A percentile compares a stretch with the other conserved stretches of the same genome.
Conservation (phyloP, 768 basidiomycete species). For the Roridomyces roridus region DNA sequence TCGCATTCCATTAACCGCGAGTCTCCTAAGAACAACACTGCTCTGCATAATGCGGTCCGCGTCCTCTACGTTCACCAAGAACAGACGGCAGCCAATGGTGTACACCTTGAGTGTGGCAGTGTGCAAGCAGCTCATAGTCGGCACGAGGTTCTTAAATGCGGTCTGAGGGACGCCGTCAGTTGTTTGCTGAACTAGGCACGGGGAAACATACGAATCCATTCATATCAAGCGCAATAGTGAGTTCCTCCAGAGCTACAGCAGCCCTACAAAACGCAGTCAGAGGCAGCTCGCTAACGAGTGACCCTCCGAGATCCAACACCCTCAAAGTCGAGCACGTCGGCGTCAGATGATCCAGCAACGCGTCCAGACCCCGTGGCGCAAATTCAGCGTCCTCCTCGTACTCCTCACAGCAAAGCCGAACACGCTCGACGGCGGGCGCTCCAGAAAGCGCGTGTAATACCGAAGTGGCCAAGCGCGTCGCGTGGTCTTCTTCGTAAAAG, state of each 20-base stretch:
- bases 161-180: conserved; percentile 21
- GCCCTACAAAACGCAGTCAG: conserved; percentile 34
- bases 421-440: conserved; percentile 38
- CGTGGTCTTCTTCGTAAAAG: conserved; percentile 25
- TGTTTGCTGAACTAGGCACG: too few relatives aligned
- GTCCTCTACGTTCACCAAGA: conserved; percentile 27
- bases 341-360: conserved; percentile 46
- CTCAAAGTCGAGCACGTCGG: conserved; percentile 39
- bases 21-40: conserved; percentile 34
- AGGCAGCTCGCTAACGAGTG: conserved; percentile 36
- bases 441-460: conserved; percentile 40
- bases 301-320: conserved; percentile 36
- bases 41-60: conserved; percentile 31
- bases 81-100: conserved; percentile 32
- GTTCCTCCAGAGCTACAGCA: conserved; percentile 43
- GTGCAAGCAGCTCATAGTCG: conserved; percentile 33
- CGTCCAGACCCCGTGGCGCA: conserved; percentile 36
- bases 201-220: conserved; percentile 15
- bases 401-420: conserved; percentile 36
- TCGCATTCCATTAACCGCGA: conserved; percentile 37
- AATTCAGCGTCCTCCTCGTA: conserved; percentile 28
- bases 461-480: conserved; percentile 45
- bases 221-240: conserved; percentile 37
- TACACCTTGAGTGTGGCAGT: conserved; percentile 40
- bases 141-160: conserved; percentile 30